Percentiles rank a stretch among this genome's conserved stretches.
phyloP scores from a whole-genome alignment of 441 rosid species.

The Theobroma grandiflorum region DNA sequence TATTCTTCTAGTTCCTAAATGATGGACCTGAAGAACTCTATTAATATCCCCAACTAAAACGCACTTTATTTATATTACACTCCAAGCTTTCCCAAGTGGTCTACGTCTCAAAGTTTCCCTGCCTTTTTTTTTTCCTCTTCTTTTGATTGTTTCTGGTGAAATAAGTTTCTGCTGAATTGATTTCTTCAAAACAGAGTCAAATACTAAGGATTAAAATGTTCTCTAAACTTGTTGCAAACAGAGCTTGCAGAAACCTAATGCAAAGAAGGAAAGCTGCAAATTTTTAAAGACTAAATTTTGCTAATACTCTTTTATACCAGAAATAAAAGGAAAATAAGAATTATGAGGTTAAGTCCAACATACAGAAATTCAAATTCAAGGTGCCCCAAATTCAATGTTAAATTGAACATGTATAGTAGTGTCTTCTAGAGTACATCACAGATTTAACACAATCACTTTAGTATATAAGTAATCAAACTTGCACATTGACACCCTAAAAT shows the following conservation, averaged over 20 bases:
- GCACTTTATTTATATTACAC: no score
- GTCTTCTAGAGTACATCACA: background rate
- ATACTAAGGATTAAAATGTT: background rate
- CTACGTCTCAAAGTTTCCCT: no score
- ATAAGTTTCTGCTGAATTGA: background rate
- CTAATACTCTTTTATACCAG: background rate
- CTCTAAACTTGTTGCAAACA: background rate
- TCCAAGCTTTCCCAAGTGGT: no score
- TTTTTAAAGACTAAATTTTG: background rate
- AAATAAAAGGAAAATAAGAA: background rate
- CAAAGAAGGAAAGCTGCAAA: background rate
- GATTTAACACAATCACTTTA: background rate
- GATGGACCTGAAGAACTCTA: no score
- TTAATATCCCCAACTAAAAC: no score
- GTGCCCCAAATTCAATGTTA: background rate
- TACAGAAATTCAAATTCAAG: background rate
- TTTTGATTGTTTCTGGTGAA: no score
- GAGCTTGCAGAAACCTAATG: background rate
- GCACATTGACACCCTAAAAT: background rate
- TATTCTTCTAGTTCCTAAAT: no score
- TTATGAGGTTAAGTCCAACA: no score
- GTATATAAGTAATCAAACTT: background rate
- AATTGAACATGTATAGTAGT: no score
- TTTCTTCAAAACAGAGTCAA: background rate
- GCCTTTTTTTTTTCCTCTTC: no score